Base-by-base conservation (phyloP, 2,329 filamentous ascomycete genomes). In the Cladophialophora immunda region DNA sequence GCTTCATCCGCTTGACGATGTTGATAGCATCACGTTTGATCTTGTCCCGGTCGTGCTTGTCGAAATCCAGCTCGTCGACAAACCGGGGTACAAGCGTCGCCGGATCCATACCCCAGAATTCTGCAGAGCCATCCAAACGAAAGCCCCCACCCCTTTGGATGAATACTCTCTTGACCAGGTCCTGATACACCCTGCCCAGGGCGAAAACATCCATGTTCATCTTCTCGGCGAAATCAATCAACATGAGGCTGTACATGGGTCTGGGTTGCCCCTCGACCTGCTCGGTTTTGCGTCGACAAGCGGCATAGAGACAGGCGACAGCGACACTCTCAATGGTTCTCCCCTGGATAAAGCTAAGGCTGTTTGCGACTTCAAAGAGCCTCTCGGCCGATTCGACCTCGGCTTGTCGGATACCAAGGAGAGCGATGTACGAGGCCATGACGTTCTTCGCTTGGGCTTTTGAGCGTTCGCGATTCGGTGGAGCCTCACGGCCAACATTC, bases 31-130 rank as follows among this genome's bases (percentile, higher is more conserved):
- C 93, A 72, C 92, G 88, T 50, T 93, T 94, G 15, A 99, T 93
- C 72, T 91, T 91, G 76, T 91, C 90, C 17, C 55, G 50, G 47
- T 68, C 91, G 94, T 70, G 90, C 87, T 41, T 90, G 84, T 61
- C 92, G 74, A 99, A 99, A 76, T 99, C 94, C 59, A 99, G 90
- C 77, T 94, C 94, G 67, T 89, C 89, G 59, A 94, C 93, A 76
- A 97, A 98, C 68, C 94, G 90, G 78, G 91, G 91, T 73, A 99
- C 96, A 70, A 99, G 84, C 73, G 95, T 91, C 80, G 98, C 93
- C 7, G 94, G 89, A 19, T 64, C 67, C 62, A 68, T 66, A 19
- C 68, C 68, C 34, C 65, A 58, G 17, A 70, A 62, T 25, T 68
- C 66, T 4, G 59, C 50, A 36, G 63, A 66, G 17, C 62, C 30